Evolutionary conservation across 306 rosid species (phyloP).

Genomic region (Corylus americana): DNA sequence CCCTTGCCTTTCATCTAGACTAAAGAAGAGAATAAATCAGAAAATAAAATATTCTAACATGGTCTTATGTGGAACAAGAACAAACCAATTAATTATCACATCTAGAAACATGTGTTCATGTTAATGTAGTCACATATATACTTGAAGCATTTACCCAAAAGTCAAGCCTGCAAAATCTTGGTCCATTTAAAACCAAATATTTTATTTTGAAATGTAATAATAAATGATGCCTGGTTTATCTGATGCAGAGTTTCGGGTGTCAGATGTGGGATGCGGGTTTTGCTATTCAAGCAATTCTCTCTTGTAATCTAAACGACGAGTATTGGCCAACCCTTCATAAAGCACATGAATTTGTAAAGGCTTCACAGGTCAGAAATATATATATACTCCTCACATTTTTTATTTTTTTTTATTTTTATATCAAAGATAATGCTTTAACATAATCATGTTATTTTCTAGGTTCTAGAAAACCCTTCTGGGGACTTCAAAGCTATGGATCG

Average conservation of each 20-base stretch:
- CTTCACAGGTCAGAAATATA: slow-evolving; percentile 50
- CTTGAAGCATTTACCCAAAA: too few relatives aligned
- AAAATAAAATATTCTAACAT: too few relatives aligned
- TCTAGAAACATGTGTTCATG: too few relatives aligned
- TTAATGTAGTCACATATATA: too few relatives aligned
- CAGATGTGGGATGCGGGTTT: slow-evolving; percentile 63
- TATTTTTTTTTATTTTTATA: background rate
- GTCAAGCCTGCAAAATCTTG: too few relatives aligned
- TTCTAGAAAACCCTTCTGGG: slow-evolving; percentile 49
- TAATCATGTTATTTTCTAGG: slow-evolving; percentile 12
- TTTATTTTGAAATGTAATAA: background rate
- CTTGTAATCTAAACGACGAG: slow-evolving; percentile 51
- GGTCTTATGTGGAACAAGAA: too few relatives aligned
- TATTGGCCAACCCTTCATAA: slow-evolving; percentile 48
- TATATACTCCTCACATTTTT: background rate
- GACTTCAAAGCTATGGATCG: slow-evolving; percentile 47
- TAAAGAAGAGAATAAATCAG: too few relatives aligned
- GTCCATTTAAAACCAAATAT: too few relatives aligned
- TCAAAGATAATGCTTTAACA: background rate
- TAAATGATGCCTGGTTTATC: background rate
- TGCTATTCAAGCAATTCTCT: slow-evolving; percentile 55
- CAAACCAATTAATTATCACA: too few relatives aligned
- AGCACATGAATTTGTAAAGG: slow-evolving; percentile 61
- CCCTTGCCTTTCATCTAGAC: too few relatives aligned
- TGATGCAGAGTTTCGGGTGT: slow-evolving; percentile 44